These are phyloP conservation scores for Grigorovia yakushimaensis DNA, from an alignment of 805 yeast genomes.

Conservation along the genomic window DNA sequence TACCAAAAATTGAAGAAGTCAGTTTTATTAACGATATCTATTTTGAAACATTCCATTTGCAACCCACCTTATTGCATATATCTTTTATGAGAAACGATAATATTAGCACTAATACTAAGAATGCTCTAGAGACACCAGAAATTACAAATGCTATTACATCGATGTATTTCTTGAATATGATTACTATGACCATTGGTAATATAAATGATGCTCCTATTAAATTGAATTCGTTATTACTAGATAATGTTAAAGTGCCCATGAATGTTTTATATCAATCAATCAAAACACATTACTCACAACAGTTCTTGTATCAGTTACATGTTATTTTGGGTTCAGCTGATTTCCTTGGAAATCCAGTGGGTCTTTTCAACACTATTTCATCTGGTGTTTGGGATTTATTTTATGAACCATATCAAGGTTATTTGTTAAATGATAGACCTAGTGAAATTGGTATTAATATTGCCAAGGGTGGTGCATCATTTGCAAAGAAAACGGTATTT, in stretches of 20 bases:
- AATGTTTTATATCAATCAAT: slow-evolving; percentile 62
- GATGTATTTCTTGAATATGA: slow-evolving; percentile 68
- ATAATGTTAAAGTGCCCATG: slow-evolving; percentile 79
- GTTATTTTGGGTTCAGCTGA: slow-evolving; percentile 94
- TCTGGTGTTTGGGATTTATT: slow-evolving; percentile 95
- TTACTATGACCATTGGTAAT: slow-evolving; percentile 95
- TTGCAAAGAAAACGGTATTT: slow-evolving; percentile 87
- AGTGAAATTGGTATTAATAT: slow-evolving; percentile 91
- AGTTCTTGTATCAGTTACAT: slow-evolving; percentile 83
- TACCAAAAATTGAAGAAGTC: slow-evolving; percentile 60
- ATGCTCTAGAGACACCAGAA: slow-evolving; percentile 9
- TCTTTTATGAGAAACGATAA: slow-evolving; percentile 88
- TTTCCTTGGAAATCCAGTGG: slow-evolving; percentile 94
- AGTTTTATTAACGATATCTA: slow-evolving; percentile 64
- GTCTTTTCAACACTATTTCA: slow-evolving; percentile 82
- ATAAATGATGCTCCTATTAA: slow-evolving; percentile 94
- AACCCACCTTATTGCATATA: slow-evolving; percentile 79
- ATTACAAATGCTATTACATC: slow-evolving; percentile 42
- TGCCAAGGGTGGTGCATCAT: slow-evolving; percentile 93
- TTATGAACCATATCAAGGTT: slow-evolving; percentile 96
- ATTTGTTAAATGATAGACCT: slow-evolving; percentile 87
- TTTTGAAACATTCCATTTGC: slow-evolving; percentile 86
- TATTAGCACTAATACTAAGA: slow-evolving; percentile 53
- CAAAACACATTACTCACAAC: slow-evolving; percentile 82
- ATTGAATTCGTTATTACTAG: slow-evolving; percentile 77